Percentiles rank a stretch among this genome's conserved stretches.
These are phyloP conservation scores for Abortiporus biennis DNA, from an alignment of 1,284 basidiomycete genomes.

Conservation along the genomic window DNA sequence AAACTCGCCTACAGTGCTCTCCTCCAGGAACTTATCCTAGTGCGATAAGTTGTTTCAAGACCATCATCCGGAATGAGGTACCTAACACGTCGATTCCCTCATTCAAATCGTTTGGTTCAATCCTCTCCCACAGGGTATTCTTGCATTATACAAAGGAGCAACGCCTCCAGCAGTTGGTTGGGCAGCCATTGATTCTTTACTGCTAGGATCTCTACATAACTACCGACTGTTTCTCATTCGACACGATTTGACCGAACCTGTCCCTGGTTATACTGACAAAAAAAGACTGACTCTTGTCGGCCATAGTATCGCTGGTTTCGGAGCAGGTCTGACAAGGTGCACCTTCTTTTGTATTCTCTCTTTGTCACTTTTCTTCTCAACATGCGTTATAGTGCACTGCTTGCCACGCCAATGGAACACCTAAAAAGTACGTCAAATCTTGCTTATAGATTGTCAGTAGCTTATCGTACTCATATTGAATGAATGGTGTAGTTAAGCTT, in stretches of 20 bases:
- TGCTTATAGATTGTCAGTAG: constrained; percentile 3
- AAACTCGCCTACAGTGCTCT: constrained; percentile 67
- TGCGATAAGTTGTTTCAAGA: constrained; percentile 60
- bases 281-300: constrained; percentile 48
- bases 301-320: constrained; percentile 65
- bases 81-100: constrained; percentile 10
- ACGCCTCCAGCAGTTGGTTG: constrained; percentile 74
- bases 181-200: constrained; percentile 70
- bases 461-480: constrained; percentile 6
- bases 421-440: constrained; percentile 48
- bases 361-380: constrained; percentile 1
- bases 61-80: constrained; percentile 63
- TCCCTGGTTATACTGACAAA: constrained; percentile 34
- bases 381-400: constrained; percentile 38
- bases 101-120: not conserved
- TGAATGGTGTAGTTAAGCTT: constrained; percentile 67
- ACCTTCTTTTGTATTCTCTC: not conserved
- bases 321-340: constrained; percentile 72
- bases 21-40: constrained; percentile 65
- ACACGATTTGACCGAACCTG: constrained; percentile 46
- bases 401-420: constrained; percentile 71
- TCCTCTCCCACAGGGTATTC: constrained; percentile 15
- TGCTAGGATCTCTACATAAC: constrained; percentile 72
- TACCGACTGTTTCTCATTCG: constrained; percentile 60
- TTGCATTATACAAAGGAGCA: constrained; percentile 65